Base-by-base conservation (phyloP, 345 rosid species). In the Anacardium occidentale region DNA sequence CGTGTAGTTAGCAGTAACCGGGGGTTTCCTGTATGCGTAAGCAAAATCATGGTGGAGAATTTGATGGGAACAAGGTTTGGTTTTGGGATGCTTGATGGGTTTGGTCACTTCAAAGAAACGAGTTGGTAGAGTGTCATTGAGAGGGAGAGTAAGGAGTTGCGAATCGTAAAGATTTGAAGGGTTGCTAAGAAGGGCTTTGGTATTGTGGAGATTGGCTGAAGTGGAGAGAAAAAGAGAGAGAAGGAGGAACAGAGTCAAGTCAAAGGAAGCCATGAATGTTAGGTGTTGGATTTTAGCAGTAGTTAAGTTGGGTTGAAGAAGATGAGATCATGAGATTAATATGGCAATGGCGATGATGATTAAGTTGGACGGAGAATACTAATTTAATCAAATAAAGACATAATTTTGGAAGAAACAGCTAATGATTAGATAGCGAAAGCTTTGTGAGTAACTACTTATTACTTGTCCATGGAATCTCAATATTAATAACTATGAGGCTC, bases 71-170 rank as follows among this genome's bases (percentile, higher is more conserved):
- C 91, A 94, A 0, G 91, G 90, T 21, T 75, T 60, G 32, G 84
- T 60, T 3, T 77, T 72, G 71, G 88, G 81, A 56, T 76, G 40
- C 1, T 69, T 63, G 51, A 81, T 84, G 63, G 97, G 96, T 76
- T 76, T 84, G 69, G 86, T 83, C 12, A 94, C 98, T 72, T 94
- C 98, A 76, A 94, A 94, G 86, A 50, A 94, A 37, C 74, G 81
- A 34, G 87, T 86, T 4, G 94, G 94, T 7, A 83, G 77, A 50
- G 87, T 61, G 59, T 62, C 62, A 65, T 68, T 75, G 62, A 58
- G 67, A 10, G 51, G 25, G 0, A 2, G 1, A 40, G 59, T 26
- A 73, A 24, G 40, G 11, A 68, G 66, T 69, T 69, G 77, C 26
- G 81, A 82, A 29, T 80, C 67, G 57, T 78, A 57, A 24, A 74